Evolutionary conservation across 345 rosid genomes (phyloP).

Genomic region (Eutrema japonicum): DNA sequence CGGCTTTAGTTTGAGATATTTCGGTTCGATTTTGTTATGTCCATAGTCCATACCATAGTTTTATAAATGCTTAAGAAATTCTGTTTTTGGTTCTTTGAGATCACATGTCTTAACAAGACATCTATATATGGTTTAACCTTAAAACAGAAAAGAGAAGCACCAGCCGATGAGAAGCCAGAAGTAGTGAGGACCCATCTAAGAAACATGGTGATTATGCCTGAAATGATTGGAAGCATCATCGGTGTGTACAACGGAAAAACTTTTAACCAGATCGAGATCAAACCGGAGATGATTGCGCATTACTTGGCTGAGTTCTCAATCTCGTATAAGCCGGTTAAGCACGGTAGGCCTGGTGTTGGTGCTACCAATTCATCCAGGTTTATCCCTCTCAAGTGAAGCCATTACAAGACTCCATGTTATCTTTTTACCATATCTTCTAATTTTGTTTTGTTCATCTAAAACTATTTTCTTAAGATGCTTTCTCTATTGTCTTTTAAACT

Average conservation of each 20-base stretch:
- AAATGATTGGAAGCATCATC: conserved; percentile 38
- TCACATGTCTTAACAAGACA: neutral
- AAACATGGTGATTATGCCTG: conserved; percentile 53
- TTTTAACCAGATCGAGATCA: conserved; percentile 32
- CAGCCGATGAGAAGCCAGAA: conserved; percentile 77
- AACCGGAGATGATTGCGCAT: conserved; percentile 35
- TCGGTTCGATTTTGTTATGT: neutral
- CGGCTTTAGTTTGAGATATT: neutral
- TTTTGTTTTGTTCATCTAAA: neutral
- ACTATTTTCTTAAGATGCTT: neutral
- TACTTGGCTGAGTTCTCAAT: conserved; percentile 58
- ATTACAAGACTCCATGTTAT: conserved; percentile 9
- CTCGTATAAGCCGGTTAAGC: conserved; percentile 68
- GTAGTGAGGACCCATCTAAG: conserved; percentile 70
- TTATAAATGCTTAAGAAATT: neutral
- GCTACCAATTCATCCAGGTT: conserved; percentile 83
- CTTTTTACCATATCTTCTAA: neutral
- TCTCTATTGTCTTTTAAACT: neutral
- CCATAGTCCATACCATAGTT: neutral
- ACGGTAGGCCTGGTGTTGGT: conserved; percentile 71
- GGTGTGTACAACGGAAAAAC: conserved; percentile 37
- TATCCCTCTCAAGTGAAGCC: conserved; percentile 63
- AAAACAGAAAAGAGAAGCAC: conserved; percentile 64
- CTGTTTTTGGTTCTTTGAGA: neutral
- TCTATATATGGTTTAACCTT: neutral